A percentile compares a stretch with the other conserved stretches of the same genome.
Conservation (phyloP, 2,329 filamentous ascomycete genomes). For the Simplicillium sp. region DNA sequence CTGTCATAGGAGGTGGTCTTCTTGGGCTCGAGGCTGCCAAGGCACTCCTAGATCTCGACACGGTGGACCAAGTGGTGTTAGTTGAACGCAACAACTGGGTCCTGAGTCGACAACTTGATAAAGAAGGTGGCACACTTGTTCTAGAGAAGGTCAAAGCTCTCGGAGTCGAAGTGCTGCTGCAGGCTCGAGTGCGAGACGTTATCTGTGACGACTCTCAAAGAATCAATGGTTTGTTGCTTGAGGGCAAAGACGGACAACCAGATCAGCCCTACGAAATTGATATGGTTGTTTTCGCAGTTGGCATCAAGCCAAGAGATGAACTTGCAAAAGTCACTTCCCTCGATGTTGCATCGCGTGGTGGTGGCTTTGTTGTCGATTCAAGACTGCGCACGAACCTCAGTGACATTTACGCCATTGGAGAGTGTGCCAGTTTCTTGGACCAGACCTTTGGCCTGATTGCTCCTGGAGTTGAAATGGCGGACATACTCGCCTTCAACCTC, state of each 20-base stretch:
- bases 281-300: conserved; percentile 84
- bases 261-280: not conserved
- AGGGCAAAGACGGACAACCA: conserved; percentile 55
- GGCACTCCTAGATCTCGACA: conserved; percentile 78
- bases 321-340: conserved; percentile 63
- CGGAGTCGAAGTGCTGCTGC: conserved; percentile 71
- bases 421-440: conserved; percentile 82
- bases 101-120: conserved; percentile 71
- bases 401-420: conserved; percentile 79
- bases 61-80: conserved; percentile 64
- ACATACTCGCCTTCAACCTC: conserved; percentile 83
- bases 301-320: conserved; percentile 72
- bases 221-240: conserved; percentile 67
- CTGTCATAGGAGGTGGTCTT: conserved; percentile 76
- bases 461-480: conserved; percentile 86
- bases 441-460: conserved; percentile 85
- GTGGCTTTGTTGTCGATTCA: conserved; percentile 64
- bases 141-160: conserved; percentile 71
- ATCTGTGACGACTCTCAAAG: conserved; percentile 56
- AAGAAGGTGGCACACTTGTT: conserved; percentile 72
- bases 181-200: conserved; percentile 65
- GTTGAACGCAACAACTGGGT: conserved; percentile 81
- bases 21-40: conserved; percentile 84
- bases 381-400: conserved; percentile 59
- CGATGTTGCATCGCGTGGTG: conserved; percentile 60